phyloP scores from a whole-genome alignment of 2,329 filamentous ascomycete genomes.

The Alternaria solani region DNA sequence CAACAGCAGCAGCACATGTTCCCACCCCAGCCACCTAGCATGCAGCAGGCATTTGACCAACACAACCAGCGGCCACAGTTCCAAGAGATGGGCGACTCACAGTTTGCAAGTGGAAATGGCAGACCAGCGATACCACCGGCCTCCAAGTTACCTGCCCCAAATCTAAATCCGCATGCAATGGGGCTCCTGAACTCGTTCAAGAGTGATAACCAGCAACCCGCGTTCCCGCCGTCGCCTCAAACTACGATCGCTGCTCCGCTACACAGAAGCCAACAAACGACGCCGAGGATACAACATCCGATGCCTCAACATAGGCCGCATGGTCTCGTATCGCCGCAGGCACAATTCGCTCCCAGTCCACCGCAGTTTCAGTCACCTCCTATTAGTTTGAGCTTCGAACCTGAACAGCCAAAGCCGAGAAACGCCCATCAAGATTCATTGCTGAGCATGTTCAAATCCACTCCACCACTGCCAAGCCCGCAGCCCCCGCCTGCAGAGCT shows the following conservation, averaged over 20 bases:
- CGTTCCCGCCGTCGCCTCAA: conserved; percentile 12
- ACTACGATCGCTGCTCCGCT: conserved; percentile 21
- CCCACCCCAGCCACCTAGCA: conserved; percentile 27
- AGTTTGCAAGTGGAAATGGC: conserved; percentile 50
- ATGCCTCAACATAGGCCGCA: conserved; percentile 31
- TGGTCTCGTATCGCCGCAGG: conserved; percentile 37
- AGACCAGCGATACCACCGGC: conserved; percentile 61
- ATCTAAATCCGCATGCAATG: conserved; percentile 65
- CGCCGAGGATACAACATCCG: conserved; percentile 34
- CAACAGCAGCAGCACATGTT: conserved; percentile 18
- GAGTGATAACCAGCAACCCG: conserved; percentile 36
- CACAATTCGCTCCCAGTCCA: conserved; percentile 36
- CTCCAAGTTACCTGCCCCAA: conserved; percentile 65
- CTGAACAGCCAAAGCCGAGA: conserved; percentile 47
- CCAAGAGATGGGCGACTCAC: conserved; percentile 37
- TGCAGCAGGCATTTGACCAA: conserved; percentile 33
- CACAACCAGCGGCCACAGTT: conserved; percentile 12
- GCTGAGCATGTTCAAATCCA: conserved; percentile 55
- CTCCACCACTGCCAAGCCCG: conserved; percentile 34
- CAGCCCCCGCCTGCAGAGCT: conserved; percentile 57
- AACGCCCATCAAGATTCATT: conserved; percentile 56
- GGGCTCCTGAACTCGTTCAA: conserved; percentile 68
- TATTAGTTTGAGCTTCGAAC: conserved; percentile 31
- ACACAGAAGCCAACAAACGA: conserved; percentile 30
- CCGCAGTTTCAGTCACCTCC: conserved; percentile 43